Conservation (phyloP, 768 basidiomycete species). For the Trametes cubensis region DNA sequence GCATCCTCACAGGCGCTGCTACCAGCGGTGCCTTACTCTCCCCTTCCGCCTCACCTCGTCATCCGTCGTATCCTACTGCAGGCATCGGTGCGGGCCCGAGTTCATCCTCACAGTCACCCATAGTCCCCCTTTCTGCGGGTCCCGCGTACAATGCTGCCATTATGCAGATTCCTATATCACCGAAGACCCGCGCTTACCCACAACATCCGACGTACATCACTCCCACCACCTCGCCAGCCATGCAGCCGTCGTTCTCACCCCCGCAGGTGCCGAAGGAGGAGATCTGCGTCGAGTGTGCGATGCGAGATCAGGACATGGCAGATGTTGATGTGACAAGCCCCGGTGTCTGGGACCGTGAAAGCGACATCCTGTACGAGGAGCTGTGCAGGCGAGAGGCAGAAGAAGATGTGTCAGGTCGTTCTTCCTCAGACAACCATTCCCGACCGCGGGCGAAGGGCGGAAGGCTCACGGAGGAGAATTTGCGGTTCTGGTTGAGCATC, state of each 20-base stretch:
- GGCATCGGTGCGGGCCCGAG: conserved; percentile 38
- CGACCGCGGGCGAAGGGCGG: conserved; percentile 69
- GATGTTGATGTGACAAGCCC: conserved; percentile 88
- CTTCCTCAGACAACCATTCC: conserved; percentile 53
- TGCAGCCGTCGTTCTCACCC: conserved; percentile 62
- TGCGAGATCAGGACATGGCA: conserved; percentile 98
- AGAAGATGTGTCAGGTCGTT: conserved; percentile 57
- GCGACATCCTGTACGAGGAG: conserved; percentile 82
- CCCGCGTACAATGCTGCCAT: conserved; percentile 33
- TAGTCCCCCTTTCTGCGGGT: conserved; percentile 54
- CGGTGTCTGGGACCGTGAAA: conserved; percentile 90
- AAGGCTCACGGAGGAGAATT: conserved; percentile 72
- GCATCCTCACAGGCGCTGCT: conserved; percentile 20
- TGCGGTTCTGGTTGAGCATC: conserved; percentile 78
- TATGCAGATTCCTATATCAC: conserved; percentile 62
- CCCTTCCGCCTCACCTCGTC: conserved; percentile 46
- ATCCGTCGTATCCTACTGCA: conserved; percentile 46
- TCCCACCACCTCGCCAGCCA: conserved; percentile 51
- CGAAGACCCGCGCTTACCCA: conserved; percentile 65
- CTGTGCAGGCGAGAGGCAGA: conserved; percentile 71
- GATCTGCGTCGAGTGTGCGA: conserved; percentile 94
- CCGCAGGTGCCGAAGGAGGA: conserved; percentile 67
- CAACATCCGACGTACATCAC: conserved; percentile 81
- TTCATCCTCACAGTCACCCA: conserved; percentile 44
- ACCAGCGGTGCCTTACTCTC: conserved; percentile 30